Conservation (phyloP, 208 protist genomes). For the Naegleria fowleri region DNA sequence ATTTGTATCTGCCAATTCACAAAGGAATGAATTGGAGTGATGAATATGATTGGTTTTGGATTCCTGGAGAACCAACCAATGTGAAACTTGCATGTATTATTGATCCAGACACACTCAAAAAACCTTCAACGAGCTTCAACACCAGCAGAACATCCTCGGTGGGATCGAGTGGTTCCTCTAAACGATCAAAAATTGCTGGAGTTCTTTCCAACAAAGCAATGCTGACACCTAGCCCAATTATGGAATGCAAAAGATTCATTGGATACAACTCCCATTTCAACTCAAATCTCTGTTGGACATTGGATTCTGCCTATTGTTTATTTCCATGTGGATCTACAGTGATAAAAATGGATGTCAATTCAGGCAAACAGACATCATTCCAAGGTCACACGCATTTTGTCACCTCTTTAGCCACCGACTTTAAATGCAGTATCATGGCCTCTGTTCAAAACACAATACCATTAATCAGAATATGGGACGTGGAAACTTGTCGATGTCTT, state of each 20-base stretch:
- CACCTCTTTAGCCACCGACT: not conserved
- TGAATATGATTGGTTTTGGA: slow-evolving; percentile 12
- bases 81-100: slow-evolving; percentile 1
- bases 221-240: not conserved
- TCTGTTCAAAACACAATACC: not conserved
- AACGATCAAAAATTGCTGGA: not conserved
- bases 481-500: not conserved
- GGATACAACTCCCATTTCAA: not conserved
- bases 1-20: not conserved
- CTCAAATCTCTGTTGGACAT: not conserved
- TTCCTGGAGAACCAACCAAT: not conserved
- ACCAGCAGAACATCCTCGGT: not conserved
- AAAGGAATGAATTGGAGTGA: not conserved
- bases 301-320: not conserved
- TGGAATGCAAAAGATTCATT: not conserved
- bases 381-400: not conserved
- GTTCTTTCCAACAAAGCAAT: not conserved
- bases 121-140: not conserved
- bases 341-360: not conserved
- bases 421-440: not conserved
- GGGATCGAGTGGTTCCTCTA: not conserved
- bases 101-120: not conserved
- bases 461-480: slow-evolving; percentile 24
- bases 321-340: not conserved
- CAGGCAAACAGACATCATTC: not conserved